Base-by-base conservation (phyloP, 2,329 filamentous ascomycete species). In the Didymella pomorum region DNA sequence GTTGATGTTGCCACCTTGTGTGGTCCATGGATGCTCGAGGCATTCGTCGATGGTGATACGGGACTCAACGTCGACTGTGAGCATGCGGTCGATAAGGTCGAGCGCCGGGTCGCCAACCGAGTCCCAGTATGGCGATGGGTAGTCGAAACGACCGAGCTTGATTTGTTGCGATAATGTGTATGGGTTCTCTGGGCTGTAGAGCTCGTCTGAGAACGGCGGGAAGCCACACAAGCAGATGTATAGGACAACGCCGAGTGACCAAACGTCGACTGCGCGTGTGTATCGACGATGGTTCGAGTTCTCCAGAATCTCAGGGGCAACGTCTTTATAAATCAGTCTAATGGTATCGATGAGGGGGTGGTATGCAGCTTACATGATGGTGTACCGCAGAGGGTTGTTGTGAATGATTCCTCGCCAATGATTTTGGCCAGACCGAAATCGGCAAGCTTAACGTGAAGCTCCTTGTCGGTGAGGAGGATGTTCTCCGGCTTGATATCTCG, bases 341-440 rank as follows among this genome's bases (percentile, higher is more conserved):
- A 12, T 25, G 11, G 29, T n/a, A 18, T 26, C 39, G 1, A 23
- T 21, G 41, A 25, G 9, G 35, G 20, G 6, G n/a, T 23, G 20
- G 11, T n/a, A 26, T 26, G 16, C 3, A 29, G 53, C 66, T 45
- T 80, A 86, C 84, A 97, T 76, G 91, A 95, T 6, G 94, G 95
- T n/a, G 95, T 99, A 63, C 95, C 95, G 75, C 95, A 95, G 63
- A 99, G 81, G 0, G 95, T 98, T 0, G 93, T 97, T 1, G 95
- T 98, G 74, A 99, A 99, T 0, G 94, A 97, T 74, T 97, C 93
- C 76, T 99, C 95, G 62, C 96, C 96, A 65, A 99, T 97, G 65
- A 99, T 98, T 79, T 99, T 99, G 41, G 95, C 94, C 35, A 99
- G 84, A 44, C 95, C 95, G 78, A 99, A 99, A 77, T 99, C 95